Conservation (phyloP, 306 rosid species). For the Prunus salicina region DNA sequence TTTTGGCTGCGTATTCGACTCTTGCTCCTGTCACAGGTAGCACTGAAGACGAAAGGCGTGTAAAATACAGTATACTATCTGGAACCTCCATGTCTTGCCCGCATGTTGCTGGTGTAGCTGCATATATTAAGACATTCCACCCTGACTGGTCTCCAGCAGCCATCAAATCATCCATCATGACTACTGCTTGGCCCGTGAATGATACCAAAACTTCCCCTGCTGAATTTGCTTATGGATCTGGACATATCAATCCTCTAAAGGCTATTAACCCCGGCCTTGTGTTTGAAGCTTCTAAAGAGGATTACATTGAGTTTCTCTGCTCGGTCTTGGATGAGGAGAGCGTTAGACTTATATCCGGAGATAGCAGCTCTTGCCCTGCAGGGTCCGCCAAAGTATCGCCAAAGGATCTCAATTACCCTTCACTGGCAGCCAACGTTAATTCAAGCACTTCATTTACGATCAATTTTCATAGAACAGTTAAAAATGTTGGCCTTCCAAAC, state of each 20-base stretch:
- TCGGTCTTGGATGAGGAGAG: neutral
- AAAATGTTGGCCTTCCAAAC: constrained; percentile 18
- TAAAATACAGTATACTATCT: constrained; percentile 31
- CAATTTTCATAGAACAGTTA: neutral
- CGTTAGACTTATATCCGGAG: neutral
- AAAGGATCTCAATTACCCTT: constrained; percentile 12
- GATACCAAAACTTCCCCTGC: neutral
- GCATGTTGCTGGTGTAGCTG: constrained; percentile 30
- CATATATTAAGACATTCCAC: constrained; percentile 17
- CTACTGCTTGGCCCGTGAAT: neutral
- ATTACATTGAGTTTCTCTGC: constrained; percentile 9
- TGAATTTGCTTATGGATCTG: constrained; percentile 21
- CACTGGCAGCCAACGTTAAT: neutral
- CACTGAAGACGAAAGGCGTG: constrained; percentile 2
- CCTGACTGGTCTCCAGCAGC: constrained; percentile 26
- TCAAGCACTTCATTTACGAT: neutral
- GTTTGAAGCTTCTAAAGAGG: neutral
- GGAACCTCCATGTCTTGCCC: constrained; percentile 50
- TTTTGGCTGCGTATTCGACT: constrained; percentile 33
- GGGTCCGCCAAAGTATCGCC: neutral
- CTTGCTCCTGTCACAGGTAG: neutral
- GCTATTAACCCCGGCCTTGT: constrained; percentile 1
- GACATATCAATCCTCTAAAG: constrained; percentile 6
- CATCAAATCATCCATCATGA: constrained; percentile 21
- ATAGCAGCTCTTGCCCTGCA: neutral